Base-by-base conservation (phyloP, 192 early-diverging fungal species). In the Ramicandelaber brevisporus region DNA sequence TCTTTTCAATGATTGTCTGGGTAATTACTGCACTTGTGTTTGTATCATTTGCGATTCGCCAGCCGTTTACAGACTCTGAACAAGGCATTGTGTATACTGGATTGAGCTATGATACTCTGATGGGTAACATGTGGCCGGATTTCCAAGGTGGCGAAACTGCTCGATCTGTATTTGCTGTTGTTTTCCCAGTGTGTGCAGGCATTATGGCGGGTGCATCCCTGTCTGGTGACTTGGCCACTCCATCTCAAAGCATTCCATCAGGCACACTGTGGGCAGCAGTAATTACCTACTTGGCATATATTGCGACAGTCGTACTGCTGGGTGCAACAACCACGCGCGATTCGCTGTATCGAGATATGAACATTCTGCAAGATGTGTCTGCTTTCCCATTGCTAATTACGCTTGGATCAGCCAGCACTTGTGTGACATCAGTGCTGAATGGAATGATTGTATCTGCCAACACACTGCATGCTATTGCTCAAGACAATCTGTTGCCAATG, bases 141-240 rank as follows among this genome's bases (percentile, higher is more conserved):
- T 58, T 70, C 23, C 39, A 46, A 10, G 26, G 50, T 11, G 31
- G 43, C 1, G 56, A 70, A 34, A 60, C 55, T 1, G 41, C 55
- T 12, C 43, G 53, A 30, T 50, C 45, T 1, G 57, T 70, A 21
- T 63, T 74, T 26, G 58, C 63, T 26, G 53, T 74, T 5, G 46
- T 74, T 13, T 74, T 74, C 40, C 70, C 70, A 0, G 68, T 65
- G 20, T 74, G 70, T 26, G 62, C 60, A 27, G 70, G 70, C 20
- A 62, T 73, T 14, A 57, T 73, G 41, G 65, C 69, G 10, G 70
- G 71, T 12, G 71, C 68, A 0, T 68, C 68, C 13, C 61, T 74
- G 61, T 69, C 65, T n/a, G 67, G 68, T 13, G 54, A 63, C 21
- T 50, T 74, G 27, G 52, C 61, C 33, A 63, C 63, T 34, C 71